These are phyloP conservation scores for Wickerhamomyces tratensis DNA, from an alignment of 805 yeast species.

Conservation along the genomic window DNA sequence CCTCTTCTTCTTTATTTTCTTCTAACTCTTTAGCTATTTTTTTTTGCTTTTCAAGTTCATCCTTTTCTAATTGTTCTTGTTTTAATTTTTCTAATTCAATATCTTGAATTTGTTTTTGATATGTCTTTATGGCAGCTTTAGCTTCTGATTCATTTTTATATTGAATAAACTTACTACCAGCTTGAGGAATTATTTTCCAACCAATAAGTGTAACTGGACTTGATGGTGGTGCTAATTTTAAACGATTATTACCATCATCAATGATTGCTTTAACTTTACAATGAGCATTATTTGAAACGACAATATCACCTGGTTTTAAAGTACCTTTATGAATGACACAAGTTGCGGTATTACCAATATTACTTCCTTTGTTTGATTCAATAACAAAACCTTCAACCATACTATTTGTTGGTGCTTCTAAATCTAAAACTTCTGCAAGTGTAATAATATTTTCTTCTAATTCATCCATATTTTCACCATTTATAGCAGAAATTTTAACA, in stretches of 20 bases:
- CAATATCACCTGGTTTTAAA: conserved; percentile 53
- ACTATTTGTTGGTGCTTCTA: conserved; percentile 43
- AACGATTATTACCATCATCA: conserved; percentile 58
- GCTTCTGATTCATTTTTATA: conserved; percentile 69
- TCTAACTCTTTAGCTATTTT: conserved; percentile 42
- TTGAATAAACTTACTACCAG: conserved; percentile 78
- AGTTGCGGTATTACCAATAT: conserved; percentile 76
- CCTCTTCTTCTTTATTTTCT: conserved; percentile 40
- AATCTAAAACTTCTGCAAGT: conserved; percentile 73
- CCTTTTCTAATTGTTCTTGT: conserved; percentile 31
- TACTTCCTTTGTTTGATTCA: conserved; percentile 66
- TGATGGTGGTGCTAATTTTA: conserved; percentile 71
- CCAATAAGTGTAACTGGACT: conserved; percentile 88
- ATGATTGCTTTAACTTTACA: conserved; percentile 75
- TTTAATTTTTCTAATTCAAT: conserved; percentile 65
- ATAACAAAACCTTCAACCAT: conserved; percentile 76
- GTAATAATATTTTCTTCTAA: conserved; percentile 85
- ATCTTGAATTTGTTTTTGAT: conserved; percentile 50
- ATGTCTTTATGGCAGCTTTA: conserved; percentile 55
- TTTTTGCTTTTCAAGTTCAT: conserved; percentile 41
- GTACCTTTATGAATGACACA: conserved; percentile 76
- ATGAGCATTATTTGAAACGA: conserved; percentile 82
- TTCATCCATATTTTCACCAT: conserved; percentile 84
- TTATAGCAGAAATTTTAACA: conserved; percentile 77
- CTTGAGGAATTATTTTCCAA: conserved; percentile 88